Base-by-base conservation (phyloP, 768 basidiomycete species). In the Termitomyces sp. region DNA sequence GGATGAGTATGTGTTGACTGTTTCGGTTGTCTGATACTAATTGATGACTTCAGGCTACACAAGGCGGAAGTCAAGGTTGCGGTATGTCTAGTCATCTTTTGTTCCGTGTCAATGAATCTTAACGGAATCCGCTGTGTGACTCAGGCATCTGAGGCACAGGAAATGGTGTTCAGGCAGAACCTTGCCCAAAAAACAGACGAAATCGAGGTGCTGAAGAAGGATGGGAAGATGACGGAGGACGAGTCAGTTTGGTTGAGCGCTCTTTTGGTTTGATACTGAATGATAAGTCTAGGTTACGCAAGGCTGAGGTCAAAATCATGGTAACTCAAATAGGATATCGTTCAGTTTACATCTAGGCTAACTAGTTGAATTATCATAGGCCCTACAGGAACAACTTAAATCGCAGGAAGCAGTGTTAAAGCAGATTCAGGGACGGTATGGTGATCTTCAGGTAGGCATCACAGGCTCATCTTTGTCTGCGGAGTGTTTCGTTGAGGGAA, bases 341-440 rank as follows among this genome's bases (percentile, higher is more conserved):
- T 54, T 8, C 15, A 47, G 52, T 34, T 11, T 38, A 10, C 1
- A 14, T 3, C 5, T n/a, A n/a, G 45, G 9, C 15, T 47, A 14
- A 57, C n/a, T 40, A 11, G 4, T 25, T 47, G 5, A 11, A 49
- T 25, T 5, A 48, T 54, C 8, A 25, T n/a, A 63, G 62, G 36
- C 38, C 11, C 32, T 78, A 25, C 65, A 70, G 60, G 68, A 69
- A 50, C 60, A 66, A 20, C 79, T 77, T 58, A 81, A 84, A 20
- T 77, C 79, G 25, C 82, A 83, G 62, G 69, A 74, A 8, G 70
- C 77, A 3, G 74, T 78, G 2, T 62, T 82, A 40, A 71, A 74
- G 20, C 66, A 80, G 36, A 77, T 77, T 7, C 79, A 77, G 63
- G 79, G 83, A 59, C 58, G 58, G 36, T 59, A 60, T 31, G 57